Evolutionary conservation across 2,329 filamentous ascomycete species (phyloP).

Genomic region (Coniella vitis): DNA sequence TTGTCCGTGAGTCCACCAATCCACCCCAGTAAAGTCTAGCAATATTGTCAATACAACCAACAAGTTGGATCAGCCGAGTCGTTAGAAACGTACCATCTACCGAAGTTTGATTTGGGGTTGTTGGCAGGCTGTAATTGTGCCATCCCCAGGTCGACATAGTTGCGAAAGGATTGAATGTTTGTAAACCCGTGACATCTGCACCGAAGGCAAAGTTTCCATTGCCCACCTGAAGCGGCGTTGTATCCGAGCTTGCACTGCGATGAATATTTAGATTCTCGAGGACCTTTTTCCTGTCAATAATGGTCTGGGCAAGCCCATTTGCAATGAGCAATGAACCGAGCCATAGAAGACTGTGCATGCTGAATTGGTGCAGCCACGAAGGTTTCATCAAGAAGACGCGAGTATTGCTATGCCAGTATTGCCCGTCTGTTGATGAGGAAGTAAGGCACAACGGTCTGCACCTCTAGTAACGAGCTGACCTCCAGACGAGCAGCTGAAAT

Average conservation of each 20-base stretch:
- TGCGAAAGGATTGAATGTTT: constrained; percentile 39
- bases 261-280: constrained; percentile 38
- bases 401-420: not conserved
- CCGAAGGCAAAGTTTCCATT: constrained; percentile 44
- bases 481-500: no score
- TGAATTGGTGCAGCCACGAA: not conserved
- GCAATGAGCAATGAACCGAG: not conserved
- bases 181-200: constrained; percentile 39
- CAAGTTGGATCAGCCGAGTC: not conserved
- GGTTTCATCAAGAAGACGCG: not conserved
- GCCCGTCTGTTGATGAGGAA: not conserved
- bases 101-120: constrained; percentile 30
- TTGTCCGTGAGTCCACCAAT: constrained; percentile 37
- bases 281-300: constrained; percentile 27
- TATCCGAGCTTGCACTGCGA: constrained; percentile 39
- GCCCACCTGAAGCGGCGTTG: constrained; percentile 45
- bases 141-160: constrained; percentile 43
- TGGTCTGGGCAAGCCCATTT: constrained; percentile 15
- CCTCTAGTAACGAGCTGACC: not conserved
- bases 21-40: constrained; percentile 32
- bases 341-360: constrained; percentile 1
- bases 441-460: not conserved
- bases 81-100: constrained; percentile 23
- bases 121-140: constrained; percentile 42
- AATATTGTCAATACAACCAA: constrained; percentile 8